Evolutionary conservation across 2,329 filamentous ascomycete genomes (phyloP).

Genomic region (Pezicula rhizophila): DNA sequence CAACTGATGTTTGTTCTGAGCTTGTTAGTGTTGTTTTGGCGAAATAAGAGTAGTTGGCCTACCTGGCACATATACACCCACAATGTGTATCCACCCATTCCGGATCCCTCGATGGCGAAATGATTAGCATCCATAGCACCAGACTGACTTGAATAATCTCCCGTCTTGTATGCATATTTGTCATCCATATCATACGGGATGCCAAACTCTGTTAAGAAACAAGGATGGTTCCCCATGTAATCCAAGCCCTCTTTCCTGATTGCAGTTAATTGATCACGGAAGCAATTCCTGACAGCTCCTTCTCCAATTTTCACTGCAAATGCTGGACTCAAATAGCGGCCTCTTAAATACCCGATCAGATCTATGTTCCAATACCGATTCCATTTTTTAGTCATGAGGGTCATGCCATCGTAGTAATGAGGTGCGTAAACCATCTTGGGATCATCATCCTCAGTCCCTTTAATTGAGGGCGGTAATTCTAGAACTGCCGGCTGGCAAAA

Average conservation of each 20-base stretch:
- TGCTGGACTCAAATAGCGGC: constrained; percentile 79
- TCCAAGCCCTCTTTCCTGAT: constrained; percentile 84
- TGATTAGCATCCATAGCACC: constrained; percentile 95
- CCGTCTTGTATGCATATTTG: constrained; percentile 89
- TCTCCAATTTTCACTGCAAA: constrained; percentile 93
- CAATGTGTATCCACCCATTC: constrained; percentile 77
- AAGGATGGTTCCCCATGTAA: constrained; percentile 81
- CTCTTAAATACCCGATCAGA: constrained; percentile 84
- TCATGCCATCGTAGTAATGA: constrained; percentile 96
- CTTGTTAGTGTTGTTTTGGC: constrained; percentile 12
- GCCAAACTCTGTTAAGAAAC: constrained; percentile 88
- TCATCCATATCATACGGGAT: constrained; percentile 99
- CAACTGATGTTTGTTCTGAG: constrained; percentile 75
- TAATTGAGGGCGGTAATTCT: constrained; percentile 83
- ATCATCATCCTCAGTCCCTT: constrained; percentile 84
- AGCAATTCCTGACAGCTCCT: constrained; percentile 87
- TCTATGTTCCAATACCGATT: constrained; percentile 97
- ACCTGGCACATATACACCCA: constrained; percentile 80
- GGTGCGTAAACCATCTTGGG: constrained; percentile 85
- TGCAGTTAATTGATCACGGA: constrained; percentile 77
- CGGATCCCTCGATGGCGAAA: constrained; percentile 80
- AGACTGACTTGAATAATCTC: constrained; percentile 88
- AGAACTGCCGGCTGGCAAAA: constrained; percentile 88
- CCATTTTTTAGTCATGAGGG: constrained; percentile 97
- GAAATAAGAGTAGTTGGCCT: constrained; percentile 23